phyloP scores from a whole-genome alignment of 345 rosid genomes.

The Boechera stricta region DNA sequence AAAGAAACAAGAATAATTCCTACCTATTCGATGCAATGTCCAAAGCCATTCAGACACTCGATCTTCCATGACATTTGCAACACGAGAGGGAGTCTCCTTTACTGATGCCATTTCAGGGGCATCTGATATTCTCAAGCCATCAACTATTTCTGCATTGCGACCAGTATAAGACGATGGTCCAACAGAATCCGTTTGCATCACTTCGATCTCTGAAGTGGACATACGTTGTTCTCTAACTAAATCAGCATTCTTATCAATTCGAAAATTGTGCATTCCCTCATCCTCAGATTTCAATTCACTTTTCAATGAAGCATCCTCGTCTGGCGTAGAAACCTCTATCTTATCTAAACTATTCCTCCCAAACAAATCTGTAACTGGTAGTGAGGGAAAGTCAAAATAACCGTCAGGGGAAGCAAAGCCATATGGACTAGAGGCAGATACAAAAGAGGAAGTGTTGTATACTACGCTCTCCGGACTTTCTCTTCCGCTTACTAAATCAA shows the following conservation, averaged over 20 bases:
- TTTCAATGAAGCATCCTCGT: slow-evolving; percentile 48
- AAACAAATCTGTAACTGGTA: slow-evolving; percentile 80
- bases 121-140: slow-evolving; percentile 70
- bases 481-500: slow-evolving; percentile 62
- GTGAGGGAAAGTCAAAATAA: slow-evolving; percentile 67
- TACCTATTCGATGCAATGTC: slow-evolving; percentile 94
- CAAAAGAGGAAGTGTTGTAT: slow-evolving; percentile 56
- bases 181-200: slow-evolving; percentile 49
- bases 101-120: slow-evolving; percentile 57
- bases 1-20: slow-evolving; percentile 15
- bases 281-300: slow-evolving; percentile 54
- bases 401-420: slow-evolving; percentile 52
- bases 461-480: slow-evolving; percentile 62
- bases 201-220: slow-evolving; percentile 69
- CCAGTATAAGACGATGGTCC: slow-evolving; percentile 51
- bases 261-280: slow-evolving; percentile 78
- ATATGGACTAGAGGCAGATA: slow-evolving; percentile 52
- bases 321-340: slow-evolving; percentile 52
- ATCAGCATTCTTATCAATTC: slow-evolving; percentile 73
- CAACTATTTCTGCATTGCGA: slow-evolving; percentile 50
- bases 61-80: slow-evolving; percentile 54
- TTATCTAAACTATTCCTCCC: slow-evolving; percentile 59
- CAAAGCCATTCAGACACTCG: slow-evolving; percentile 93
- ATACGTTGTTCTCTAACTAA: slow-evolving; percentile 67
- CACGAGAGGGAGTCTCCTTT: slow-evolving; percentile 51